phyloP scores from a whole-genome alignment of 1,139 yeast genomes.

The Hemisphaericaspora xylanilytica region DNA sequence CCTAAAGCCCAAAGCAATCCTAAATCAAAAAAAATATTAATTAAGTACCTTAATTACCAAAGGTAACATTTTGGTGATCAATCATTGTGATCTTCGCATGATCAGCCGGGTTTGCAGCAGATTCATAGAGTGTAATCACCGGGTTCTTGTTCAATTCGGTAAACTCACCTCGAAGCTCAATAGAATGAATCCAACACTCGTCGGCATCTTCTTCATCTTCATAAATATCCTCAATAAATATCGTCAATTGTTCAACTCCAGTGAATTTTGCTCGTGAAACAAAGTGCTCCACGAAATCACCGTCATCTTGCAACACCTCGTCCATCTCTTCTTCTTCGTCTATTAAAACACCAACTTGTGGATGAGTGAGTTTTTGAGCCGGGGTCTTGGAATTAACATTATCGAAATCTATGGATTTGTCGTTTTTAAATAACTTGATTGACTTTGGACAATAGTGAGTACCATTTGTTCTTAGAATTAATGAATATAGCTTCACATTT shows the following conservation, averaged over 20 bases:
- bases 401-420: conserved; percentile 67
- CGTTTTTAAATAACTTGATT: conserved; percentile 73
- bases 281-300: conserved; percentile 76
- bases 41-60: conserved; percentile 10
- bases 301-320: conserved; percentile 27
- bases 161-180: conserved; percentile 83
- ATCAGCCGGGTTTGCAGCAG: conserved; percentile 91
- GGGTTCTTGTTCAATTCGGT: conserved; percentile 64
- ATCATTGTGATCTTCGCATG: conserved; percentile 49
- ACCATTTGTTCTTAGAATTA: conserved; percentile 66
- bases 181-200: conserved; percentile 56
- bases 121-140: conserved; percentile 74
- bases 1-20: too few species aligned
- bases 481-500: conserved; percentile 68
- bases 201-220: conserved; percentile 60
- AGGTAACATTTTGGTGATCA: conserved; percentile 13
- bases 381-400: conserved; percentile 52
- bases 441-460: conserved; percentile 64
- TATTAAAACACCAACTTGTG: conserved; percentile 50
- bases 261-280: conserved; percentile 75
- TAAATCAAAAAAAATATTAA: too few species aligned
- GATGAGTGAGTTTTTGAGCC: conserved; percentile 57
- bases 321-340: conserved; percentile 35
- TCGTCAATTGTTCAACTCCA: conserved; percentile 63
- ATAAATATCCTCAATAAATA: conserved; percentile 67